Evolutionary conservation across 495 filamentous ascomycete genomes (phyloP), one percentile per base, ranked within the genome.

Genomic region (Penicillium goetzii): DNA sequence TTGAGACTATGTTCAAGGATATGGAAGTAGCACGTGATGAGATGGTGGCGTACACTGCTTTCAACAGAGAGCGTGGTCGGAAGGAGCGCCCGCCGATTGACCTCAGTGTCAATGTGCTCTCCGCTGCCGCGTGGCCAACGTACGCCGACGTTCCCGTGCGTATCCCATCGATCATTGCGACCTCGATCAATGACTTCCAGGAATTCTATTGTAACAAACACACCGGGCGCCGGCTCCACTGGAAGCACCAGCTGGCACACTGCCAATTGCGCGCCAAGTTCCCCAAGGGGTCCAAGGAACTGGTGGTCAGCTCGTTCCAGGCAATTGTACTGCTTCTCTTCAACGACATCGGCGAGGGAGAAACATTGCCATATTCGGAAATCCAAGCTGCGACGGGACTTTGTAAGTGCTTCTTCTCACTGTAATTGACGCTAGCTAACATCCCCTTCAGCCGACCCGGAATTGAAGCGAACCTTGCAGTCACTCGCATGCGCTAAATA

Each of bases 1-100:
- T 99, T 2, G 95, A 99, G 74, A 90, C 92, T 36, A 99, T 99
- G 95, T 98, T 99, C 81, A 97, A 96, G 70, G 95, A 99, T 69
- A 91, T 97, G 74, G 93, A 97, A 63, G 82, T 97, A 56, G 90
- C 89, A 14, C 85, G 87, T 36, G 93, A 97, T 61, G 92, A 96
- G 68, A 92, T 97, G 83, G 60, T 74, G 5, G 87, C 89, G 0
- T 97, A 93, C 78, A 92, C 86, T 61, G 78, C 81, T 26, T 73
- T 81, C 19, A 73, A 82, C 55, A 80, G 55, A 15, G 61, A 71
- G 43, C 57, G 80, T 38, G 78, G 82, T 54, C 78, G 81, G 17
- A 78, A 79, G 41, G 69, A 80, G 38, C 82, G 79, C 40, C 74
- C 80, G 34, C 72, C 78, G n/a, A 66, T 97, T 25, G 94, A 97